phyloP scores from a whole-genome alignment of 352 stramenopile genomes.

The Phytophthora ohioensis region DNA sequence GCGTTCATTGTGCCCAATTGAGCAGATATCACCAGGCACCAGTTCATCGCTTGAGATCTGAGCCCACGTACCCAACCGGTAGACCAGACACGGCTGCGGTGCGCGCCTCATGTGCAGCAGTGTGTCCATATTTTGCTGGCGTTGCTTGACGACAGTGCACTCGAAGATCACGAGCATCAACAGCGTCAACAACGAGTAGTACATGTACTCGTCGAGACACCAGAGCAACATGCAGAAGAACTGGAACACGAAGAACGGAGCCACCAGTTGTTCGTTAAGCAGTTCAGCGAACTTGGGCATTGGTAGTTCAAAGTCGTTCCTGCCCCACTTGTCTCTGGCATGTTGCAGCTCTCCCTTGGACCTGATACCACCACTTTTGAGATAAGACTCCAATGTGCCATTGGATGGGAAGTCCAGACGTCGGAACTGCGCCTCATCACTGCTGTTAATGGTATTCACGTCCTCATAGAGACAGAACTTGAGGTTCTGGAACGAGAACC shows the following conservation, averaged over 20 bases:
- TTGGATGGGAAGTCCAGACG: conserved; percentile 77
- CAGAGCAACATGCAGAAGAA: conserved; percentile 98
- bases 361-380: conserved; percentile 58
- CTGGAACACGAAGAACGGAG: conserved; percentile 99
- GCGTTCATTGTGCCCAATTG: conserved; percentile 84
- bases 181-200: conserved; percentile 99
- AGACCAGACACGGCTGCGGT: conserved; percentile 91
- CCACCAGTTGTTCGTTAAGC: conserved; percentile 97
- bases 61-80: conserved; percentile 85
- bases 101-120: conserved; percentile 94
- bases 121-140: conserved; percentile 95
- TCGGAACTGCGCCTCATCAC: conserved; percentile 65
- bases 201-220: conserved; percentile 99
- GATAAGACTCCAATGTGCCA: conserved; percentile 64
- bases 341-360: conserved; percentile 46
- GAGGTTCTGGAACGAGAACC: conserved; percentile 84
- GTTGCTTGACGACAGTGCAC: conserved; percentile 94
- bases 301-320: conserved; percentile 95
- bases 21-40: conserved; percentile 95
- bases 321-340: conserved; percentile 71
- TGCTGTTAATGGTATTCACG: conserved; percentile 50
- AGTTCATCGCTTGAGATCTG: conserved; percentile 85
- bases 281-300: conserved; percentile 95
- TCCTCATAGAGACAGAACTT: conserved; percentile 79
- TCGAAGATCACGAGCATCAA: conserved; percentile 99